Conservation (phyloP, 2,329 filamentous ascomycete species). For the Rhytidhysteron rufulum region DNA sequence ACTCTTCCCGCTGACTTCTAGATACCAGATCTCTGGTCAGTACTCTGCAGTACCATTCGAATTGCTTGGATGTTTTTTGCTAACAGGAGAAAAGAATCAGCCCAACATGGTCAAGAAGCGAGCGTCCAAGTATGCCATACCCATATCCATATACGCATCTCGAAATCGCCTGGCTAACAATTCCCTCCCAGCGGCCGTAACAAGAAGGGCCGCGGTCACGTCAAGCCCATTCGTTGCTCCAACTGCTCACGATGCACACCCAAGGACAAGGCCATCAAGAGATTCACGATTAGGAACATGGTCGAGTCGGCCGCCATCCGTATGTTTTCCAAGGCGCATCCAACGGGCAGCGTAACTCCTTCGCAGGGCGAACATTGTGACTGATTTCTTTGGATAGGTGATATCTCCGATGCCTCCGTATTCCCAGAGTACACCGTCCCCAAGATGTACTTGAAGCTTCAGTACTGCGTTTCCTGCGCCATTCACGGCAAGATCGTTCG, state of each 20-base stretch:
- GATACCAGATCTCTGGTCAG: constrained; percentile 34
- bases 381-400: constrained; percentile 61
- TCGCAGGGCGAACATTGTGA: no score
- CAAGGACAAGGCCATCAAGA: constrained; percentile 99
- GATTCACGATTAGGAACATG: constrained; percentile 99
- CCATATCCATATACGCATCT: no score
- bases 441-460: constrained; percentile 99
- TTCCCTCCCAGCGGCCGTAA: constrained; percentile 91
- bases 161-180: no score
- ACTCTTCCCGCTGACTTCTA: constrained; percentile 33
- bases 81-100: constrained; percentile 40
- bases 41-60: constrained; percentile 5
- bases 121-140: constrained; percentile 62
- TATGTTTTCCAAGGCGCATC: constrained; percentile 54
- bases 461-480: constrained; percentile 99
- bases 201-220: constrained; percentile 99
- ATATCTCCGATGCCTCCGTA: constrained; percentile 99
- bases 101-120: constrained; percentile 72
- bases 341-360: background rate
- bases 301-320: constrained; percentile 99
- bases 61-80: constrained; percentile 8
- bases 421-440: constrained; percentile 99
- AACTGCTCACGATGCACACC: constrained; percentile 80
- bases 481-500: constrained; percentile 99
- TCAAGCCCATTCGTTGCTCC: constrained; percentile 96